Percentiles rank a stretch among this genome's conserved stretches.
Conservation (phyloP, 2,329 filamentous ascomycete species). For the Hirsutella thompsonii region DNA sequence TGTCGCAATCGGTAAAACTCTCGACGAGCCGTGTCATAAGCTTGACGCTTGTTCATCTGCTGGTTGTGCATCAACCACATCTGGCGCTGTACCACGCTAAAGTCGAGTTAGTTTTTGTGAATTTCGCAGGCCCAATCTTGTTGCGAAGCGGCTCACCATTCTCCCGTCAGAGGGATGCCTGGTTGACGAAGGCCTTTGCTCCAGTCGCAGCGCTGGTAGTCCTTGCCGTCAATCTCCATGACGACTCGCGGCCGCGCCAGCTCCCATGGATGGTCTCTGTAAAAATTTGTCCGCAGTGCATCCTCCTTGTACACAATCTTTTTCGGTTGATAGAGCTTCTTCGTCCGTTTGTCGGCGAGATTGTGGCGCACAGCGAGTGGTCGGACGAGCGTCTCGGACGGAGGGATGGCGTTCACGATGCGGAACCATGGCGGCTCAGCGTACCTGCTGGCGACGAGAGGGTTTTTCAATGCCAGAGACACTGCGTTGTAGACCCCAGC, state of each 20-base stretch:
- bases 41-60: conserved; percentile 46
- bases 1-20: conserved; percentile 86
- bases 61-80: conserved; percentile 65
- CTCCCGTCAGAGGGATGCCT: conserved; percentile 67
- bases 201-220: conserved; percentile 69
- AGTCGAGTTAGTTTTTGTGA: conserved; percentile 7
- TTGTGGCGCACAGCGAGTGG: conserved; percentile 35
- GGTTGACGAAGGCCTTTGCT: conserved; percentile 59
- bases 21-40: conserved; percentile 77
- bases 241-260: conserved; percentile 77
- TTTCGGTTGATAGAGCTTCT: conserved; percentile 69
- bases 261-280: conserved; percentile 93
- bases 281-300: conserved; percentile 67
- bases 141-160: conserved; percentile 46
- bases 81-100: conserved; percentile 84
- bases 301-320: conserved; percentile 75
- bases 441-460: conserved; percentile 20
- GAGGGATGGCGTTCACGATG: conserved; percentile 39
- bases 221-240: conserved; percentile 75
- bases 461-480: conserved; percentile 28
- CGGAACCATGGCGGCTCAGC: conserved; percentile 35
- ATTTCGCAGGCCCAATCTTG: neutral
- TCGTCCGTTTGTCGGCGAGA: conserved; percentile 37
- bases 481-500: conserved; percentile 34
- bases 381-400: conserved; percentile 44